Evolutionary conservation across 345 rosid species (phyloP).

Genomic region (Boechera stricta): DNA sequence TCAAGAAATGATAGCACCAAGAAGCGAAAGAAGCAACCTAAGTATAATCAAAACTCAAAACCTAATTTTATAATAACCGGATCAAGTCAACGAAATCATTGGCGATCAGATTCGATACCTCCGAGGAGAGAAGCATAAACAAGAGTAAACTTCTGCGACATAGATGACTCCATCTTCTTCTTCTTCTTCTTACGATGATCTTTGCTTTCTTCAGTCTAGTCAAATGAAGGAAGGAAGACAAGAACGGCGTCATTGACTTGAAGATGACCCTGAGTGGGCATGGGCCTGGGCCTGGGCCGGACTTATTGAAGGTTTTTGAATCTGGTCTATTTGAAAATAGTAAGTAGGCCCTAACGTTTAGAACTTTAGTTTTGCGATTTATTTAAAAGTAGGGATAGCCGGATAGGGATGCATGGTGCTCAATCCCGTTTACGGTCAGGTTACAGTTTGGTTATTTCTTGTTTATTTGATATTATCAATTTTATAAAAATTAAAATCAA

Average conservation of each 20-base stretch:
- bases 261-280: background rate
- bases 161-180: slow-evolving; percentile 50
- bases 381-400: no score
- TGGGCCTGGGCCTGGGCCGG: background rate
- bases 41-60: background rate
- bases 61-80: background rate
- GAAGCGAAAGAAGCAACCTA: background rate
- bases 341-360: background rate
- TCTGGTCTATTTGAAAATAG: background rate
- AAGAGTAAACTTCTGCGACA: slow-evolving; percentile 48
- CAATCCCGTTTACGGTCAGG: no score
- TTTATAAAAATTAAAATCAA: no score
- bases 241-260: slow-evolving; percentile 19
- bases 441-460: no score
- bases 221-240: background rate
- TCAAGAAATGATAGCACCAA: no score
- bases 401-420: no score
- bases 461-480: no score
- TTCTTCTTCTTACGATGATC: slow-evolving; percentile 34
- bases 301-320: background rate
- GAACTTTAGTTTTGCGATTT: no score
- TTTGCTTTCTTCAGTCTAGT: slow-evolving; percentile 26
- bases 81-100: background rate
- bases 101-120: slow-evolving; percentile 48
- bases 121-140: slow-evolving; percentile 57